These are phyloP conservation scores for Pouteria glomerata DNA, from an alignment of 148 eudicot species.

Conservation along the genomic window DNA sequence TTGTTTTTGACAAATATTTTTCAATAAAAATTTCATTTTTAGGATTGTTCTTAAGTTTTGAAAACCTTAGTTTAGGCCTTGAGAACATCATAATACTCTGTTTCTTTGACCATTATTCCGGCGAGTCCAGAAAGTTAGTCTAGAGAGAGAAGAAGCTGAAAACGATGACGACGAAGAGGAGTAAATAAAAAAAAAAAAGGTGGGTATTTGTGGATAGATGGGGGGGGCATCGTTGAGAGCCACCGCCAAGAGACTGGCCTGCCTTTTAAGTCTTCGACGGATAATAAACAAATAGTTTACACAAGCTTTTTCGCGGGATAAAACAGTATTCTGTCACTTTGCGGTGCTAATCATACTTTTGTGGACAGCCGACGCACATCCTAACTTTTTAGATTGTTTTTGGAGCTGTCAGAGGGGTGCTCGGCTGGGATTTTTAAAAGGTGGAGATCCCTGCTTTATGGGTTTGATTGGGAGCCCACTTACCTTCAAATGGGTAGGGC, in stretches of 20 bases:
- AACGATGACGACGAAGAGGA: neutral
- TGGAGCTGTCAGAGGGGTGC: too few relatives aligned
- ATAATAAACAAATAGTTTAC: slow-evolving; percentile 27
- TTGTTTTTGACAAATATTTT: too few relatives aligned
- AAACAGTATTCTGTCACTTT: slow-evolving; percentile 54
- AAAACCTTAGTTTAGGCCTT: too few relatives aligned
- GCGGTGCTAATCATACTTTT: slow-evolving; percentile 40
- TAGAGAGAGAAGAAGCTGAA: slow-evolving; percentile 5
- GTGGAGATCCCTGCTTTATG: too few relatives aligned
- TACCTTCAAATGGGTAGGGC: too few relatives aligned
- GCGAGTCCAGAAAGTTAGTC: neutral
- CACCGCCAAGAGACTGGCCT: slow-evolving; percentile 37
- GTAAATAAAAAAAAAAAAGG: too few relatives aligned
- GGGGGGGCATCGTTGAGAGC: slow-evolving; percentile 15
- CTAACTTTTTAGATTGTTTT: too few relatives aligned
- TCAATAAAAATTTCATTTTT: too few relatives aligned
- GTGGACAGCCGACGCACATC: too few relatives aligned
- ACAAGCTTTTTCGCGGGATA: slow-evolving; percentile 63
- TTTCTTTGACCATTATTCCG: slow-evolving; percentile 62
- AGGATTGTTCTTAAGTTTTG: too few relatives aligned
- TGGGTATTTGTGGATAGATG: neutral
- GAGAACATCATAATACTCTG: slow-evolving; percentile 82
- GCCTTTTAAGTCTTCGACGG: slow-evolving; percentile 57
- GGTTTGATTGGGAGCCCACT: too few relatives aligned
- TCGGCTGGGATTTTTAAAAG: too few relatives aligned